Conservation (phyloP, 2,329 filamentous ascomycete genomes). For the Fusarium avenaceum region DNA sequence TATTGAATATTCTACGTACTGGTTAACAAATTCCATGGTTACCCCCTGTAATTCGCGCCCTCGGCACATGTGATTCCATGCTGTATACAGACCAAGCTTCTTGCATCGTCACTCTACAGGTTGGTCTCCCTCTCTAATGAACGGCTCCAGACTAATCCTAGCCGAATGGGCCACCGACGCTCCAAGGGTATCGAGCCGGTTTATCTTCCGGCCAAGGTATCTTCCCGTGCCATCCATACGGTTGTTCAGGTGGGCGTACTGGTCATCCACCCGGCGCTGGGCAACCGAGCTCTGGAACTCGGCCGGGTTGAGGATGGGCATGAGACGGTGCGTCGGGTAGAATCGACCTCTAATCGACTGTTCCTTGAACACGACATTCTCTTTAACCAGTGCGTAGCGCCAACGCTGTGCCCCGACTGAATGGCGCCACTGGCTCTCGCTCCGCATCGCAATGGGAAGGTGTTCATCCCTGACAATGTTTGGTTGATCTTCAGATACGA, state of each 20-base stretch:
- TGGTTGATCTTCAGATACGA: slow-evolving; percentile 50
- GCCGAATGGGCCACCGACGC: slow-evolving; percentile 57
- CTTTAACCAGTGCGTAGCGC: slow-evolving; percentile 59
- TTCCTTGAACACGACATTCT: slow-evolving; percentile 64
- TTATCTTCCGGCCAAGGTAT: slow-evolving; percentile 59
- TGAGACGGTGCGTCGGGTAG: slow-evolving; percentile 68
- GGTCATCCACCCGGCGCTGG: slow-evolving; percentile 59
- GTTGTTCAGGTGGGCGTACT: slow-evolving; percentile 66
- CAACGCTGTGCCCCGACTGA: slow-evolving; percentile 52
- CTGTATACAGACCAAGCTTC: slow-evolving; percentile 5
- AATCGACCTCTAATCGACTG: slow-evolving; percentile 66
- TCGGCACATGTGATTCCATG: slow-evolving; percentile 24
- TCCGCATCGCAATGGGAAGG: slow-evolving; percentile 58
- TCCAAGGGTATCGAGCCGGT: slow-evolving; percentile 60
- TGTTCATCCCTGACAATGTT: slow-evolving; percentile 54
- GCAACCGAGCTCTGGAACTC: slow-evolving; percentile 56
- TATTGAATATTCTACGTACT: slow-evolving; percentile 19
- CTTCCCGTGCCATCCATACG: slow-evolving; percentile 59
- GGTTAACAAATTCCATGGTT: slow-evolving; percentile 3
- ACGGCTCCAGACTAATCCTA: slow-evolving; percentile 53
- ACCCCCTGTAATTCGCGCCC: neutral
- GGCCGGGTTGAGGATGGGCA: slow-evolving; percentile 62
- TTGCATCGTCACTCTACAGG: slow-evolving; percentile 25
- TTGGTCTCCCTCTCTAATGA: slow-evolving; percentile 54
- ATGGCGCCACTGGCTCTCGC: slow-evolving; percentile 58